phyloP scores from a whole-genome alignment of 2,329 filamentous ascomycete species.

The Penicillium carneum region DNA sequence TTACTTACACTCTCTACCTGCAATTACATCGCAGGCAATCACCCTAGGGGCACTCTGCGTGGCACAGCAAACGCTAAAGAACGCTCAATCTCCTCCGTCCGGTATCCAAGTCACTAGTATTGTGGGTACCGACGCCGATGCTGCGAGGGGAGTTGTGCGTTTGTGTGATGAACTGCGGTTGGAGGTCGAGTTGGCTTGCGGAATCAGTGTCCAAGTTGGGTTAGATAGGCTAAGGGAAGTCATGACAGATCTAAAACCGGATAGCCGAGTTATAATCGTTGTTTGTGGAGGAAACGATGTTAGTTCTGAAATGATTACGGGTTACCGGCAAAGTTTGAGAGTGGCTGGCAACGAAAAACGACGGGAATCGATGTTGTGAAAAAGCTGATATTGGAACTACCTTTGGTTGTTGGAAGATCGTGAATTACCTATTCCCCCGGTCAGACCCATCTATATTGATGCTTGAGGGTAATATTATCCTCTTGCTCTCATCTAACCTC shows the following conservation, averaged over 20 bases:
- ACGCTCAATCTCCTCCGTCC: constrained; percentile 57
- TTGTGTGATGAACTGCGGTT: constrained; percentile 80
- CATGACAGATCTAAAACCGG: constrained; percentile 37
- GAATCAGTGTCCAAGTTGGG: constrained; percentile 69
- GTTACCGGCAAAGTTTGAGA: constrained; percentile 56
- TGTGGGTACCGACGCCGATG: constrained; percentile 75
- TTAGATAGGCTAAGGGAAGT: constrained; percentile 36
- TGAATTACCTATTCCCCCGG: too few relatives aligned
- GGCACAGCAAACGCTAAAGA: constrained; percentile 68
- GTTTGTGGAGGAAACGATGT: constrained; percentile 59
- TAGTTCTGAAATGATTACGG: constrained; percentile 59
- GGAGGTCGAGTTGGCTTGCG: constrained; percentile 82
- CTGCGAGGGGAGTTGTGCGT: constrained; percentile 74
- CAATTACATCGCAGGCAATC: constrained; percentile 75
- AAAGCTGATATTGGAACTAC: not conserved
- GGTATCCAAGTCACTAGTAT: constrained; percentile 60
- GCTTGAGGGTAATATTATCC: not conserved
- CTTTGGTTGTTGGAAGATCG: not conserved
- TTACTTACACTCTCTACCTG: constrained; percentile 65
- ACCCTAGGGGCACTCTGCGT: constrained; percentile 73
- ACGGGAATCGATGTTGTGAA: not conserved
- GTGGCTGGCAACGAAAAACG: constrained; percentile 37
- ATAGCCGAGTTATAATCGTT: constrained; percentile 48
- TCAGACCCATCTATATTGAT: too few relatives aligned
- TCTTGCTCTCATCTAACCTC: not conserved